A percentile compares a stretch with the other conserved stretches of the same genome.
Conservation (phyloP, 129 eudicot genomes). For the Centaurea solstitialis region DNA sequence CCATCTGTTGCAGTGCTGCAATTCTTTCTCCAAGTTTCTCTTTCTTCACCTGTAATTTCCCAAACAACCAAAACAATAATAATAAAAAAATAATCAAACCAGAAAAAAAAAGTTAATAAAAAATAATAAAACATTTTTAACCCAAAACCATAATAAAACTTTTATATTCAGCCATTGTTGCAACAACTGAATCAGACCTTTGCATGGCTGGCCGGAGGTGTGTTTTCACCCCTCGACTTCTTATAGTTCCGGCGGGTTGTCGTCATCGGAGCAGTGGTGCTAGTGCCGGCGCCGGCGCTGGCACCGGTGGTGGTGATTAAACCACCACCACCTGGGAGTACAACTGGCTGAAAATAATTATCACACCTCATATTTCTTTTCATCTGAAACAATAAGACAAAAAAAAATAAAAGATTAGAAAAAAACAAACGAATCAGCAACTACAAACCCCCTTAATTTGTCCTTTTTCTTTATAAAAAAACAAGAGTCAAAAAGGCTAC, state of each 20-base stretch:
- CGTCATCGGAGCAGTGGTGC: slow-evolving; percentile 38
- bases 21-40: slow-evolving; percentile 88
- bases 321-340: slow-evolving; percentile 17
- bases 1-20: slow-evolving; percentile 71
- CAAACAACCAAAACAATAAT: background rate
- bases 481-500: background rate
- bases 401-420: slow-evolving; percentile 3
- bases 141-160: background rate
- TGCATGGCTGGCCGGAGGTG: slow-evolving; percentile 65
- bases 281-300: background rate
- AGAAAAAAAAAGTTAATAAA: background rate
- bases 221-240: slow-evolving; percentile 32
- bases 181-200: slow-evolving; percentile 45
- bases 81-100: background rate
- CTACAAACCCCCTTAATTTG: slow-evolving; percentile 20
- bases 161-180: background rate
- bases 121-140: background rate
- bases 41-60: slow-evolving; percentile 46
- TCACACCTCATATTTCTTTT: slow-evolving; percentile 48
- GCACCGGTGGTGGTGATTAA: slow-evolving; percentile 15
- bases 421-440: slow-evolving; percentile 14
- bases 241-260: slow-evolving; percentile 41
- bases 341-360: slow-evolving; percentile 26
- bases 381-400: slow-evolving; percentile 36
- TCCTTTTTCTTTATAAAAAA: slow-evolving; percentile 9